Evolutionary conservation across 2,329 filamentous ascomycete genomes (phyloP).

Genomic region (Allantophomopsis cytisporea): DNA sequence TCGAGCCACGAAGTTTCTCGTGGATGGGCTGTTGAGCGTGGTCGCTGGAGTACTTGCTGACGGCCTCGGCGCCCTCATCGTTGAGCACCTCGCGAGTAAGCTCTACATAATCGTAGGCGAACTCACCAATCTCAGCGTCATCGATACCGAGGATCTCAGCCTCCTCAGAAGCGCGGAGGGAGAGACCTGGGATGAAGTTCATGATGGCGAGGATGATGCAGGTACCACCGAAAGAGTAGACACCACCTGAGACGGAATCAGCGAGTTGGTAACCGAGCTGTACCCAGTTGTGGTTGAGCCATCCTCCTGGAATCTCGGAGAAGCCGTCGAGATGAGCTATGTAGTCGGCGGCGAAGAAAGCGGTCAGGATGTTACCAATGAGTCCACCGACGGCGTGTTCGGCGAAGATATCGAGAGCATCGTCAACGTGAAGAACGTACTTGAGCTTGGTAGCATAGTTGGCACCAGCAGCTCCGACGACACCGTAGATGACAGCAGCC

Average conservation of each 20-base stretch:
- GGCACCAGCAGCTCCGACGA: slow-evolving; percentile 62
- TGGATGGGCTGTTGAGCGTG: neutral
- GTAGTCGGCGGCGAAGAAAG: slow-evolving; percentile 73
- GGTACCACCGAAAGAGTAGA: slow-evolving; percentile 68
- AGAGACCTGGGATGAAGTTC: slow-evolving; percentile 64
- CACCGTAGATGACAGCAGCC: slow-evolving; percentile 69
- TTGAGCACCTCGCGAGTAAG: slow-evolving; percentile 51
- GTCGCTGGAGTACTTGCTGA: slow-evolving; percentile 10
- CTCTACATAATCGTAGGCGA: slow-evolving; percentile 88
- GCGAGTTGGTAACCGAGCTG: slow-evolving; percentile 77
- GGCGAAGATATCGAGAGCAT: slow-evolving; percentile 80
- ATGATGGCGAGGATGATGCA: slow-evolving; percentile 69
- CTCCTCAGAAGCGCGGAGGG: slow-evolving; percentile 61
- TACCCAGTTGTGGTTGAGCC: slow-evolving; percentile 73
- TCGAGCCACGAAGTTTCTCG: neutral
- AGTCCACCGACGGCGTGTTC: slow-evolving; percentile 69
- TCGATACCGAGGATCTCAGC: slow-evolving; percentile 78
- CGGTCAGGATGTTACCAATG: slow-evolving; percentile 68
- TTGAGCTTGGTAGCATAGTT: slow-evolving; percentile 91
- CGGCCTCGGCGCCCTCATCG: slow-evolving; percentile 6
- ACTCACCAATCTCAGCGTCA: slow-evolving; percentile 84
- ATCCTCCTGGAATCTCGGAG: slow-evolving; percentile 58
- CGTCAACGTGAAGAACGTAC: slow-evolving; percentile 68
- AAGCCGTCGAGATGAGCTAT: slow-evolving; percentile 69
- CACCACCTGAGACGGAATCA: slow-evolving; percentile 62